phyloP scores from a whole-genome alignment of 1,284 basidiomycete species.

The Ganoderma meredithae region DNA sequence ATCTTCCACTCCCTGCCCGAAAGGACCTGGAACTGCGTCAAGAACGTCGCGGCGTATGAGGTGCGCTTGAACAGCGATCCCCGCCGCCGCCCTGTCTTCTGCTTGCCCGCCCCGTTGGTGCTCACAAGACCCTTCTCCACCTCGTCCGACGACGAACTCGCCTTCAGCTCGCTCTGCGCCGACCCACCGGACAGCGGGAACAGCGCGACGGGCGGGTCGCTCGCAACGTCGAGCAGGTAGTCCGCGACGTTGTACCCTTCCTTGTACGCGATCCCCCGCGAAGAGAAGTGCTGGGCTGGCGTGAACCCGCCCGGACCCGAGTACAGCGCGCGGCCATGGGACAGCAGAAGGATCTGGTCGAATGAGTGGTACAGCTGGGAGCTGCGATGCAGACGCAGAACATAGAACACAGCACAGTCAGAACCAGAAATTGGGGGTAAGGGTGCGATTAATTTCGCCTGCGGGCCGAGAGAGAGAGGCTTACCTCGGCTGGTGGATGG shows the following conservation, averaged over 20 bases:
- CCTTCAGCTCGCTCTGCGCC: constrained; percentile 17
- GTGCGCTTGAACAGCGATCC: constrained; percentile 24
- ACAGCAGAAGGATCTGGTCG: constrained; percentile 80
- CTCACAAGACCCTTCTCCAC: constrained; percentile 28
- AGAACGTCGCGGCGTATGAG: constrained; percentile 75
- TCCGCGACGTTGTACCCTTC: constrained; percentile 91
- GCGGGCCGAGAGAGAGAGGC: constrained; percentile 31
- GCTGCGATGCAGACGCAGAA: constrained; percentile 41
- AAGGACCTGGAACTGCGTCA: constrained; percentile 86
- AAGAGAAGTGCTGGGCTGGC: constrained; percentile 70
- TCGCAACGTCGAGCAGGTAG: constrained; percentile 87
- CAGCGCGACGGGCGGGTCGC: constrained; percentile 58
- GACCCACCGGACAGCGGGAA: constrained; percentile 39
- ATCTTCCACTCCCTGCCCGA: constrained; percentile 86
- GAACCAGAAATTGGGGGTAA: background rate
- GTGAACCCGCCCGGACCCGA: constrained; percentile 75
- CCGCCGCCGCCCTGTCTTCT: constrained; percentile 15
- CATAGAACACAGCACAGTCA: no score
- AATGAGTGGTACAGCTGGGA: constrained; percentile 88
- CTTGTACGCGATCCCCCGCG: constrained; percentile 53
- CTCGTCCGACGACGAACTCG: constrained; percentile 22
- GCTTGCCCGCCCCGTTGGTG: background rate
- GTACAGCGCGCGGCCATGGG: constrained; percentile 83
- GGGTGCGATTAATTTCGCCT: background rate
- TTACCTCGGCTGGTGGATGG: constrained; percentile 86